Base-by-base conservation (phyloP, 352 stramenopile species). In the Phytophthora sojae region DNA sequence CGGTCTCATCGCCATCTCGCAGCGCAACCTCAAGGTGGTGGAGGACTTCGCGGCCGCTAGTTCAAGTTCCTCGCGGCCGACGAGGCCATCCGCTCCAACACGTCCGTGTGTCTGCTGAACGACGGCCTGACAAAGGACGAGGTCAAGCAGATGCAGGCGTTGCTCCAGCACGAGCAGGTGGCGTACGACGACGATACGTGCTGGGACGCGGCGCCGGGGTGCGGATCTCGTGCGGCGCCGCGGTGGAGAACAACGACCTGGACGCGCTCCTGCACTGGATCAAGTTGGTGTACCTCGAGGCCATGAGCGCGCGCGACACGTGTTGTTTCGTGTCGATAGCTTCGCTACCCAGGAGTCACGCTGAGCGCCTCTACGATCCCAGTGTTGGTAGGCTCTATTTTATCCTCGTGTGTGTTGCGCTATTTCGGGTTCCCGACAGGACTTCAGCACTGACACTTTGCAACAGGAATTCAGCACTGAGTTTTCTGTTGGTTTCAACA, bases 211-310 rank as follows among this genome's bases (percentile, higher is more conserved):
- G 97, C 98, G 37, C 94, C 98, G 12, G 98, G 97, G n/a, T 99
- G 67, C 90, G 97, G 61, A 99, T 99, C 84, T 99, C 97, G 98
- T 99, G 97, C 79, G 98, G 98, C 64, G 97, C 97, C n/a, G 99
- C 98, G 5, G 97, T 99, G 49, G 97, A 99, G 83, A 98, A 94
- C 51, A 92, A 96, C 63, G 98, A 99, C 83, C 69, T 99, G 9
- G 95, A 99, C 75, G 95, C 95, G 59, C 78, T 99, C 58, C 96
- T 99, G 87, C 98, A 98, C 11, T 99, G 98, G 98, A 93, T 99
- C 76, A 96, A 98, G 80, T 99, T 97, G 96, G 97, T 97, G n/a
- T 99, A 99, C 75, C 88, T 97, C 11, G 87, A 98, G 74, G 91
- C 95, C 39, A 97, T 97, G 71, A 81, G 75, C 47, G 69, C 69